phyloP scores from a whole-genome alignment of 495 filamentous ascomycete species.

The Astrocystis sublimbata region DNA sequence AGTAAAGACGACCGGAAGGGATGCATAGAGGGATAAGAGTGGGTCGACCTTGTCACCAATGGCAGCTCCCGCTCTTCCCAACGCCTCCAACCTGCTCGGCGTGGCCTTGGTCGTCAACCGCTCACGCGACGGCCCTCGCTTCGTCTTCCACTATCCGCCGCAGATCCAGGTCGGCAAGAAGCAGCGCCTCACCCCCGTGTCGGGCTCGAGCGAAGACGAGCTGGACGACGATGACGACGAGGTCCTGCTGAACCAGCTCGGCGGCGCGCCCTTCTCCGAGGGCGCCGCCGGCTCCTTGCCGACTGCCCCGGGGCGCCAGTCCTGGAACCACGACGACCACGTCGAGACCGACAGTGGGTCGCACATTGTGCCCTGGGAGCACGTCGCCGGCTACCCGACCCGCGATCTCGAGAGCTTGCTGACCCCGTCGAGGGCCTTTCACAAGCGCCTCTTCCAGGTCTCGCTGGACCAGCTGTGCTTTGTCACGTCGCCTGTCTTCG shows the following conservation, averaged over 20 bases:
- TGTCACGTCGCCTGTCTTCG: slow-evolving; percentile 84
- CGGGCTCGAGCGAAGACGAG: slow-evolving; percentile 37
- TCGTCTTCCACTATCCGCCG: slow-evolving; percentile 89
- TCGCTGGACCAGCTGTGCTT: slow-evolving; percentile 82
- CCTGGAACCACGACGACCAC: slow-evolving; percentile 61
- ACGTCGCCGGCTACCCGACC: slow-evolving; percentile 71
- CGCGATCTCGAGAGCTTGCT: slow-evolving; percentile 82
- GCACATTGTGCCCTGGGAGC: slow-evolving; percentile 70
- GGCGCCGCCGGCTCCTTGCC: slow-evolving; percentile 35
- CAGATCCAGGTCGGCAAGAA: slow-evolving; percentile 31
- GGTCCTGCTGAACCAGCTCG: slow-evolving; percentile 36
- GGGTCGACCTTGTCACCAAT: slow-evolving; percentile 25
- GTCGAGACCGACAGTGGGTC: slow-evolving; percentile 52
- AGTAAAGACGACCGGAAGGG: too few relatives aligned
- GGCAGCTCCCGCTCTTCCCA: slow-evolving; percentile 48
- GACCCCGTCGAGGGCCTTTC: slow-evolving; percentile 74
- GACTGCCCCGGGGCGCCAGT: slow-evolving; percentile 42
- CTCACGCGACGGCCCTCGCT: slow-evolving; percentile 75
- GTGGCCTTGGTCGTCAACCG: slow-evolving; percentile 81
- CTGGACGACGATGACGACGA: slow-evolving; percentile 49
- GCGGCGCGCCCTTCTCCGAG: slow-evolving; percentile 30
- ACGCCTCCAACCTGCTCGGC: slow-evolving; percentile 60
- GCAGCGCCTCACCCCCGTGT: slow-evolving; percentile 24
- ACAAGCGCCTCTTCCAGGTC: slow-evolving; percentile 85
- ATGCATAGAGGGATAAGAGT: neutral